phyloP scores from a whole-genome alignment of 805 yeast species.

The Kodamaea kaohsiungensis region DNA sequence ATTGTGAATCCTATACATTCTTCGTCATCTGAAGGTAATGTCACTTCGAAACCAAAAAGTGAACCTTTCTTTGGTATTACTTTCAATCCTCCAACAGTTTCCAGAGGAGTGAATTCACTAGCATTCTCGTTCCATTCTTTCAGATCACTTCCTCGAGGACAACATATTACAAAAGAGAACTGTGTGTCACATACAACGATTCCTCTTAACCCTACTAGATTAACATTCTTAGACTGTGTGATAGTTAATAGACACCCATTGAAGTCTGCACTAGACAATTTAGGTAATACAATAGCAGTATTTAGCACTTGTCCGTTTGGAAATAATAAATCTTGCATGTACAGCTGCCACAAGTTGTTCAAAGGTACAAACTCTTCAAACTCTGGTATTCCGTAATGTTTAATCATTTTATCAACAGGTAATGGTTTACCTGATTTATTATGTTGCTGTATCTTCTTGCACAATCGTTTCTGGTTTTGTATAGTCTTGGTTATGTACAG shows the following conservation, averaged over 20 bases:
- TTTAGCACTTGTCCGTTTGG: slow-evolving; percentile 29
- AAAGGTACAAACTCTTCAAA: slow-evolving; percentile 56
- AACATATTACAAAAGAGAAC: slow-evolving; percentile 63
- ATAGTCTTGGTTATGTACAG: slow-evolving; percentile 39
- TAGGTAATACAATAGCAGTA: slow-evolving; percentile 42
- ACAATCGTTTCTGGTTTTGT: slow-evolving; percentile 39
- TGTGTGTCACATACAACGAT: slow-evolving; percentile 86
- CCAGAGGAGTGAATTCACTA: slow-evolving; percentile 25
- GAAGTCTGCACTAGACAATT: slow-evolving; percentile 75
- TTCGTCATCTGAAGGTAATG: slow-evolving; percentile 32
- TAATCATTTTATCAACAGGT: slow-evolving; percentile 23
- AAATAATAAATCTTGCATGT: slow-evolving; percentile 58
- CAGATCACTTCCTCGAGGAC: slow-evolving; percentile 38
- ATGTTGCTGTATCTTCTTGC: slow-evolving; percentile 37
- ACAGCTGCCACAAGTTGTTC: slow-evolving; percentile 71
- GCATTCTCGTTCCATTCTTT: slow-evolving; percentile 34
- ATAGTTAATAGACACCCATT: slow-evolving; percentile 74
- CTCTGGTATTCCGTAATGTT: slow-evolving; percentile 33
- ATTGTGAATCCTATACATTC: slow-evolving; percentile 57
- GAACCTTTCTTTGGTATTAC: slow-evolving; percentile 69
- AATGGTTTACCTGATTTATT: slow-evolving; percentile 23
- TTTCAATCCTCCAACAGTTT: slow-evolving; percentile 59
- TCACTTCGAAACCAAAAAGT: slow-evolving; percentile 53
- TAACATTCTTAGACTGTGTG: slow-evolving; percentile 53
- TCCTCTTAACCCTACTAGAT: slow-evolving; percentile 64